Evolutionary conservation across 2,329 filamentous ascomycete species (phyloP), one percentile per base, ranked within the genome.

Genomic region (Truncatella angustata): DNA sequence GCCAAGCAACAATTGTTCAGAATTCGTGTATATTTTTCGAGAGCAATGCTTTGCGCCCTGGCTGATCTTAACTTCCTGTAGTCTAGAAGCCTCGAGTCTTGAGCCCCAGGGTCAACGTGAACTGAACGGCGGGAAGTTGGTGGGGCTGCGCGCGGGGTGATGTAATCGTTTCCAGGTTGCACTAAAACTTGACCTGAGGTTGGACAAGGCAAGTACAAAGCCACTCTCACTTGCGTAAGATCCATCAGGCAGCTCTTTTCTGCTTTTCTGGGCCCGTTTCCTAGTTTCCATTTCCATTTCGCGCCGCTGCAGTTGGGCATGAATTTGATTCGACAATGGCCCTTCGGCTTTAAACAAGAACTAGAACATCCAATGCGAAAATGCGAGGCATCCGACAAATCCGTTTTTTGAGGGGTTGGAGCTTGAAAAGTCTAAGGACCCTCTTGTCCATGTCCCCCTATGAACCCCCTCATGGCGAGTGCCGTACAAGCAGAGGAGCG

Each of bases 91-190:
- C 5, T 12, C 34, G 14, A 16, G 12, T n/a, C 12, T 7, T 40
- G 37, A 21, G 16, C 24, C 40, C 20, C 21, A 40, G 18, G 36
- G 11, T 14, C 36, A 5, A 10, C 11, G 14, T 16, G 6, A 16
- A 16, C 26, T 4, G 43, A 20, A 14, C 10, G 36, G 23, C 18
- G 18, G 47, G 21, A 37, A 30, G n/a, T 42, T 50, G 47, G 47
- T 50, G 47, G 47, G 47, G 47, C 35, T 39, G 47, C 20, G 30
- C 32, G 47, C 35, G 47, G 47, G 47, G 47, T 50, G 47, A 50
- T 50, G 47, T 50, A 49, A 49, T 49, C 26, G 34, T 23, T 12
- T 9, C 12, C n/a, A 21, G 21, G 26, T 6, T 18, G n/a, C 14
- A 21, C 16, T 11, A 14, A 26, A 26, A 24, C 40, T 44, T 16